Evolutionary conservation across 2,329 filamentous ascomycete species (phyloP).

Genomic region (Aspergillus sp.): DNA sequence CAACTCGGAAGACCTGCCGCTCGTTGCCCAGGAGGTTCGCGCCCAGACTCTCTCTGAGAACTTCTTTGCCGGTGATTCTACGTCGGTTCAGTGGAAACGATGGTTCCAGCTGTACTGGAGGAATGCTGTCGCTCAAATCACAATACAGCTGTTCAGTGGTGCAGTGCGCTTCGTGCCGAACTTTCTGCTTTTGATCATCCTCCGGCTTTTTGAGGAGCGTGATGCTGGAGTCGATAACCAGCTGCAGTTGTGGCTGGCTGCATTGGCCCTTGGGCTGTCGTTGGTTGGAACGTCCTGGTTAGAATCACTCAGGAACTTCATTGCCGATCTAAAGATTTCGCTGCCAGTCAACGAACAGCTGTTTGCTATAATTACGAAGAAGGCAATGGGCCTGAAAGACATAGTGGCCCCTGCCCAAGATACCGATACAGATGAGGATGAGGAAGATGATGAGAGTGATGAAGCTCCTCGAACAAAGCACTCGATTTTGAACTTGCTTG

Average conservation of each 20-base stretch:
- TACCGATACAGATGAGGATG: slow-evolving; percentile 37
- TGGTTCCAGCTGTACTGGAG: slow-evolving; percentile 59
- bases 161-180: slow-evolving; percentile 67
- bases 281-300: slow-evolving; percentile 57
- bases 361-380: slow-evolving; percentile 70
- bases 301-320: slow-evolving; percentile 47
- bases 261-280: slow-evolving; percentile 58
- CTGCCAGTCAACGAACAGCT: slow-evolving; percentile 68
- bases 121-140: slow-evolving; percentile 58
- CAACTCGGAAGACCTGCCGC: slow-evolving; percentile 61
- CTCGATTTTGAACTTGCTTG: slow-evolving; percentile 70
- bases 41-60: slow-evolving; percentile 40
- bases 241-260: slow-evolving; percentile 56
- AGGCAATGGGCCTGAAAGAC: slow-evolving; percentile 72
- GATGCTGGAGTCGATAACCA: slow-evolving; percentile 48
- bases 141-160: slow-evolving; percentile 53
- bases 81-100: slow-evolving; percentile 55
- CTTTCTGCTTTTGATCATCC: slow-evolving; percentile 63
- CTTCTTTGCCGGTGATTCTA: slow-evolving; percentile 1
- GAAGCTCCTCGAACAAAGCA: slow-evolving; percentile 55
- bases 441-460: slow-evolving; percentile 40
- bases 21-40: slow-evolving; percentile 57
- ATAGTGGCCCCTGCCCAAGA: slow-evolving; percentile 44
- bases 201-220: slow-evolving; percentile 63
- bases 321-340: slow-evolving; percentile 13